phyloP scores from a whole-genome alignment of 768 basidiomycete species.

The Lentinula edodes region DNA sequence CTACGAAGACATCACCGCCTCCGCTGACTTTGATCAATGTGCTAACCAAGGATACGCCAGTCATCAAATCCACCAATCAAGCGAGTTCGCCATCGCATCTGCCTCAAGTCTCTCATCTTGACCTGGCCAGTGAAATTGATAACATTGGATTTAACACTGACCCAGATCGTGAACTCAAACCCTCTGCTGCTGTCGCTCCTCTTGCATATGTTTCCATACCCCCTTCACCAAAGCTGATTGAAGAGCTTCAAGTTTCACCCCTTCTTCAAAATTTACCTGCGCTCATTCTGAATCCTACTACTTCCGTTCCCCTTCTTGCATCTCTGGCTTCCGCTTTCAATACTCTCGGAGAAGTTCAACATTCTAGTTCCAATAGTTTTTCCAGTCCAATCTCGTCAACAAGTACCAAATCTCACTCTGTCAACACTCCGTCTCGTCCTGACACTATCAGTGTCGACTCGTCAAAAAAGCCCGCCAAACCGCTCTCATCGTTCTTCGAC shows the following conservation, averaged over 20 bases:
- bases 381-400: background rate
- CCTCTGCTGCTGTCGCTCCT: background rate
- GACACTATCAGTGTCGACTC: background rate
- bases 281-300: background rate
- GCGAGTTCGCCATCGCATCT: background rate
- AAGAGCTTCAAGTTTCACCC: too few relatives aligned
- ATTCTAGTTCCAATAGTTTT: background rate
- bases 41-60: background rate
- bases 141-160: background rate
- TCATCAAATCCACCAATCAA: background rate
- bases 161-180: background rate
- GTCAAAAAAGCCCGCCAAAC: conserved; percentile 19
- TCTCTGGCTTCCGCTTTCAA: background rate
- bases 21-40: background rate
- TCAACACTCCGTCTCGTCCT: background rate
- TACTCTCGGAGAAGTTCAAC: background rate
- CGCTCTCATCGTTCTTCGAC: conserved; percentile 29
- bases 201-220: background rate
- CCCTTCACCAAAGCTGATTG: background rate
- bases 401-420: background rate
- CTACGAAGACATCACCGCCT: too few relatives aligned
- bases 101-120: background rate
- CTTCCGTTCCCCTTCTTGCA: background rate
- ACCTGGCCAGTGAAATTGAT: background rate
- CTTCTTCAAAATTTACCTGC: background rate